These are phyloP conservation scores for Aspergillus sp. DNA, from an alignment of 2,329 filamentous ascomycete genomes.

Conservation along the genomic window DNA sequence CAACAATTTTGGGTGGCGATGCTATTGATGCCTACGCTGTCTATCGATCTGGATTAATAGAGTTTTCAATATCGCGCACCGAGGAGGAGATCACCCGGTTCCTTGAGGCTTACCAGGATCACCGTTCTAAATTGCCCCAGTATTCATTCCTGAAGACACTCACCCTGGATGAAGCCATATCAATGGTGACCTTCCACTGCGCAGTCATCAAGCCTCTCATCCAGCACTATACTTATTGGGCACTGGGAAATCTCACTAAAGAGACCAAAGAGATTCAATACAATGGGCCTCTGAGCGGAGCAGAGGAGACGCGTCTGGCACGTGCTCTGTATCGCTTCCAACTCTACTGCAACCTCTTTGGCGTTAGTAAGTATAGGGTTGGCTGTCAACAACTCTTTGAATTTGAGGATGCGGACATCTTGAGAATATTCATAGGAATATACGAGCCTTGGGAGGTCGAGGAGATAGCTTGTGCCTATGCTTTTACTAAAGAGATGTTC, in stretches of 20 bases:
- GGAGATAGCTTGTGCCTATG: not conserved
- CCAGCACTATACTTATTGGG: conserved; percentile 4
- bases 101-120: not conserved
- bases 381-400: not conserved
- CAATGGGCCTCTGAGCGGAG: conserved; percentile 1
- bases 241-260: conserved; percentile 4
- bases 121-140: not conserved
- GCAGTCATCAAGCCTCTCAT: conserved; percentile 9
- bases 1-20: conserved; percentile 6
- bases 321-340: conserved; percentile 10
- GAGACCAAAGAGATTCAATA: not conserved
- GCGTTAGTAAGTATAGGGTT: not conserved
- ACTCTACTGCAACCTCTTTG: conserved; percentile 7
- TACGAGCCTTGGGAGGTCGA: not conserved
- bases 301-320: conserved; percentile 6
- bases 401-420: not conserved
- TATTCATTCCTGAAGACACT: not conserved
- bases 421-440: not conserved
- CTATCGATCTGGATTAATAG: not conserved
- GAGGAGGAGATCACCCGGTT: not conserved
- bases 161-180: not conserved
- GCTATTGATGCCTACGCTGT: not conserved
- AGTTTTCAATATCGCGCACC: not conserved
- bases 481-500: not conserved
- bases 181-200: conserved; percentile 5